phyloP scores from a whole-genome alignment of 305 asterid species.

The Fraxinus dipetala region DNA sequence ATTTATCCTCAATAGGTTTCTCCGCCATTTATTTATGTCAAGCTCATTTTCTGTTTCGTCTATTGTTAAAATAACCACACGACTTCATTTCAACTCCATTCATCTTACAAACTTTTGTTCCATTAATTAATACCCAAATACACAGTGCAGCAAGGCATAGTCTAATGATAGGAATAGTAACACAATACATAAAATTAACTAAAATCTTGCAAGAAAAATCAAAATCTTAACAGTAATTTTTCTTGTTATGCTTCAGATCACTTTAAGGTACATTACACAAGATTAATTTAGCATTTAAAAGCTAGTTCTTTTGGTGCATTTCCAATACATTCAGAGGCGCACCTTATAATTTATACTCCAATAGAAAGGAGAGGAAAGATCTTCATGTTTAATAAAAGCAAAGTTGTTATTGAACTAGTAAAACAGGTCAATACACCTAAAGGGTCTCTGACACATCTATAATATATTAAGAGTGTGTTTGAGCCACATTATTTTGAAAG shows the following conservation, averaged over 20 bases:
- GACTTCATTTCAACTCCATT: background rate
- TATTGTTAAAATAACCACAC: background rate
- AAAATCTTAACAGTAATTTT: background rate
- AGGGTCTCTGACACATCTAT: background rate
- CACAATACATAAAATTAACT: background rate
- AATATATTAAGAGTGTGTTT: no score
- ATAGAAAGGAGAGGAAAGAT: background rate
- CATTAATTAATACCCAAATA: background rate
- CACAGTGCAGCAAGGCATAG: background rate
- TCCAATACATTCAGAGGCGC: background rate
- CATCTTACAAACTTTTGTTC: background rate
- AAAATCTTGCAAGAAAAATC: no score
- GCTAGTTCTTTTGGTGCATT: background rate
- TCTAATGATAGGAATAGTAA: background rate
- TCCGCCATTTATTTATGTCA: background rate
- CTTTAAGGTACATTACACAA: background rate
- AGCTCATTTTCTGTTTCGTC: background rate
- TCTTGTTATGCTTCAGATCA: background rate
- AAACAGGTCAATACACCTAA: background rate
- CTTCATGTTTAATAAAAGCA: background rate
- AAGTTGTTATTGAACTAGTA: background rate
- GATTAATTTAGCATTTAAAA: background rate
- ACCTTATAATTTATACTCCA: background rate
- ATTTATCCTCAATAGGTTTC: background rate
- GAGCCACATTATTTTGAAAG: no score